Base-by-base conservation (phyloP, 352 stramenopile genomes). In the Phytophthora ohioensis region DNA sequence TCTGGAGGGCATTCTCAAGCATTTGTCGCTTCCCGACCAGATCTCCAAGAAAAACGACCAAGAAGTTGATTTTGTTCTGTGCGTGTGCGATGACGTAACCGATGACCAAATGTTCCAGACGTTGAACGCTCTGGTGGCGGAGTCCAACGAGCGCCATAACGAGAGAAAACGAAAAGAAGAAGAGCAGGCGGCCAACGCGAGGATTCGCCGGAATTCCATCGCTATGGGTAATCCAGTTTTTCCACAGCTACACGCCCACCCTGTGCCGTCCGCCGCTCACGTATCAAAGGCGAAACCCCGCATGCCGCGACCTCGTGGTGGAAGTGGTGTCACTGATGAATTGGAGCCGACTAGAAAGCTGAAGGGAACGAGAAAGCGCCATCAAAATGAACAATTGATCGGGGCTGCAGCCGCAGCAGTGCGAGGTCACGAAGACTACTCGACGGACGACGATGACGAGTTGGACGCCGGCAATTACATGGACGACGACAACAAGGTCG, bases 31-130 rank as follows among this genome's bases (percentile, higher is more conserved):
- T 42, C 74, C 84, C 34, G 72, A 89, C 45, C 85, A 93, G 58
- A 80, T 94, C n/a, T 56, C 71, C 12, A 81, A 80, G 62, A 89
- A 84, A 71, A 85, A 82, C n/a, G 70, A 83, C 52, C 70, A 84
- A 31, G 85, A 93, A 41, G 85, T 97, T 31, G 91, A 97, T 60
- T 97, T 97, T 71, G 81, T 97, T 13, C 55, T 97, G 7, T 96
- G 90, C 42, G 90, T 97, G 39, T 94, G 91, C 59, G 91, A 97
- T 64, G 91, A 97, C 57, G 81, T 89, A 32, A 94, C 84, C 1
- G 91, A 97, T 57, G 90, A 97, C 59, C 90, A 97, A 78, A 97
- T 97, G 90, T 97, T 97, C 69, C 85, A 95, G 69, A 94, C 85
- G 27, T 67, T 97, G 48, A 91, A 93, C 52, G 79, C 84, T 30